phyloP scores from a whole-genome alignment of 768 basidiomycete species.

The Xerocomellus chrysenteron region DNA sequence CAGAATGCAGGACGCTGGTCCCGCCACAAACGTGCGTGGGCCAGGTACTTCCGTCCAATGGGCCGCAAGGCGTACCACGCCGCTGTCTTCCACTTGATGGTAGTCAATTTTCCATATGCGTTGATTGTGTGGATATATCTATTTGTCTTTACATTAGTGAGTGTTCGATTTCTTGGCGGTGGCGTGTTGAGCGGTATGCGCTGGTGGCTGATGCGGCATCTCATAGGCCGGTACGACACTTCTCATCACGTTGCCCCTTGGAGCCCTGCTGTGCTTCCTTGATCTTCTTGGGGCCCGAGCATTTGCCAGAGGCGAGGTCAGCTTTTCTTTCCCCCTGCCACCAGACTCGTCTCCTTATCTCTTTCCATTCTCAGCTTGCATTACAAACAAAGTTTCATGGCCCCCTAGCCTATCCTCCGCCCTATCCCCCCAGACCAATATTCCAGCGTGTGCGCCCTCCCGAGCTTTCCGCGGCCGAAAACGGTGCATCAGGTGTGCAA shows the following conservation, averaged over 20 bases:
- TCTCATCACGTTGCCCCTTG: conserved; percentile 75
- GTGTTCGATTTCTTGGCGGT: conserved; percentile 27
- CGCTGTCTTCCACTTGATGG: conserved; percentile 64
- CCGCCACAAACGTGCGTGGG: conserved; percentile 37
- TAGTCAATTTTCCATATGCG: conserved; percentile 79
- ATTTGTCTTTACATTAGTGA: conserved; percentile 77
- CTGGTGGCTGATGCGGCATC: conserved; percentile 14
- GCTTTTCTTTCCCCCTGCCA: conserved; percentile 10
- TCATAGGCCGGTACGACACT: conserved; percentile 72
- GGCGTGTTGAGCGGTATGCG: conserved; percentile 5
- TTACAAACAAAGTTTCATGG: conserved; percentile 71
- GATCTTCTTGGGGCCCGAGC: conserved; percentile 70
- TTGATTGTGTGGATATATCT: conserved; percentile 76
- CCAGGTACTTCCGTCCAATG: conserved; percentile 66
- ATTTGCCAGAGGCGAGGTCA: conserved; percentile 71
- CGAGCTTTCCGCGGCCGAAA: conserved; percentile 50
- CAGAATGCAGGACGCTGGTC: conserved; percentile 5
- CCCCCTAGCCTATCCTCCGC: conserved; percentile 59
- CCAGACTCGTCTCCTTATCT: conserved; percentile 10
- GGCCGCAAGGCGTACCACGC: conserved; percentile 55
- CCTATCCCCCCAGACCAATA: conserved; percentile 69
- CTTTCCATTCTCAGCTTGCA: conserved; percentile 44
- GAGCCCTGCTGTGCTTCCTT: conserved; percentile 74
- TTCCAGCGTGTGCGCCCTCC: conserved; percentile 63
- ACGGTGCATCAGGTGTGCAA: conserved; percentile 38